Conservation (phyloP, 805 yeast genomes). For the Kodamaea sagamina region DNA sequence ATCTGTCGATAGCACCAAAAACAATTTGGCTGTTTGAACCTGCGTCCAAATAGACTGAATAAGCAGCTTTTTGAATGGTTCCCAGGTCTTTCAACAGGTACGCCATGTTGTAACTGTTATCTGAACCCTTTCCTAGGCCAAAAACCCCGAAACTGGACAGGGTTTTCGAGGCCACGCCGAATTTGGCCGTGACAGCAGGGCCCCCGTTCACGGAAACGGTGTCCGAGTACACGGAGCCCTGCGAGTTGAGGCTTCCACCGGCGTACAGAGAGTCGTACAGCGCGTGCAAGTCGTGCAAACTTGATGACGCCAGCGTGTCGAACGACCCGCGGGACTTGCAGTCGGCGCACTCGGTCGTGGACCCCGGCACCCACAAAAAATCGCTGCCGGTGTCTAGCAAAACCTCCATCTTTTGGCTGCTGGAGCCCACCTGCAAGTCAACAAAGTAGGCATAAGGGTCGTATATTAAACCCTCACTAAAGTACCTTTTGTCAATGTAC, state of each 20-base stretch:
- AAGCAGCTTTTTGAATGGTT: conserved; percentile 13
- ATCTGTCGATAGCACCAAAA: conserved; percentile 24
- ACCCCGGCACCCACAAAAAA: conserved; percentile 15
- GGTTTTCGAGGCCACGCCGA: conserved; percentile 9
- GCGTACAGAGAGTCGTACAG: conserved; percentile 3
- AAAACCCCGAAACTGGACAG: conserved; percentile 7
- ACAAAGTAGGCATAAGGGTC: conserved; percentile 2
- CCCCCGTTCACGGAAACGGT: conserved; percentile 6
- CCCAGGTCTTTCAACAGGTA: conserved; percentile 13
- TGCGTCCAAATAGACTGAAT: conserved; percentile 20
- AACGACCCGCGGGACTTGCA: conserved; percentile 11
- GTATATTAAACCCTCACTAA: neutral
- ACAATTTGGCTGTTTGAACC: conserved; percentile 18
- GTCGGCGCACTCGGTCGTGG: conserved; percentile 1
- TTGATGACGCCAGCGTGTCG: conserved; percentile 11
- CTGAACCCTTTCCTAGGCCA: conserved; percentile 8
- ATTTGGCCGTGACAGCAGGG: conserved; percentile 2
- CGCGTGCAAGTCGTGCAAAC: conserved; percentile 6
- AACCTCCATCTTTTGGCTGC: conserved; percentile 12
- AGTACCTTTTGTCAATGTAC: neutral
- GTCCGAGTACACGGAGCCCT: conserved; percentile 5
- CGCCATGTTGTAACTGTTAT: conserved; percentile 11
- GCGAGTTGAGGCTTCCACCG: conserved; percentile 1
- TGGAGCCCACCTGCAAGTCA: conserved; percentile 11
- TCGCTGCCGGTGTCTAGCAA: conserved; percentile 16